These are phyloP conservation scores for Coffea canephora DNA, from an alignment of 257 asterid species.

Conservation along the genomic window DNA sequence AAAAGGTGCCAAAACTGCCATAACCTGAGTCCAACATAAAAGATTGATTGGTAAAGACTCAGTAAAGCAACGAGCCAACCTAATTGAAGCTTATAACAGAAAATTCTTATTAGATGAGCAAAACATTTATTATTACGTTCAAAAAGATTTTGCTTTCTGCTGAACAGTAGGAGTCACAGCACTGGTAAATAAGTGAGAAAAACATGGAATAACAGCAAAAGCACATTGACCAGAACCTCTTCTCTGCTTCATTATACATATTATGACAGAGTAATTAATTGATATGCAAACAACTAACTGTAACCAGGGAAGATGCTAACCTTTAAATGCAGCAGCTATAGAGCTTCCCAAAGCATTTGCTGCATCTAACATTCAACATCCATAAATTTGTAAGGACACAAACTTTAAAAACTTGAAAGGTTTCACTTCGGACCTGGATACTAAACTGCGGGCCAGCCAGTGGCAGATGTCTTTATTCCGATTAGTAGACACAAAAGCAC, in stretches of 20 bases:
- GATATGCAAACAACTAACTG: constrained; percentile 1
- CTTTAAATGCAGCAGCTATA: background rate
- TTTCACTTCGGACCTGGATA: background rate
- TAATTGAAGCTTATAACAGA: background rate
- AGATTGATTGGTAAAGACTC: background rate
- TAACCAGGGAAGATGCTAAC: background rate
- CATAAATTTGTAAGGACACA: background rate
- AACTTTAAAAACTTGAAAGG: background rate
- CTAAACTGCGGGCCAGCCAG: background rate
- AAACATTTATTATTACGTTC: background rate
- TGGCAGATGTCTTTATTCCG: background rate
- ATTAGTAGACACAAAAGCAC: background rate
- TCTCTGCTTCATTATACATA: background rate
- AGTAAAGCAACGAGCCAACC: background rate
- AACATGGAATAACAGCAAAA: background rate
- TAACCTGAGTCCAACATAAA: background rate
- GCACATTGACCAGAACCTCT: background rate
- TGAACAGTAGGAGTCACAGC: background rate
- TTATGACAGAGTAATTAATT: background rate
- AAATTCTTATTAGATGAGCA: background rate
- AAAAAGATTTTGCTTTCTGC: background rate
- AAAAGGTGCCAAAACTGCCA: background rate
- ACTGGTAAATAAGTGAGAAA: background rate
- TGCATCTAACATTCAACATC: background rate
- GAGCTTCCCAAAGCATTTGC: background rate